phyloP scores from a whole-genome alignment of 1,284 basidiomycete species.

The Apiotrichum brassicae region DNA sequence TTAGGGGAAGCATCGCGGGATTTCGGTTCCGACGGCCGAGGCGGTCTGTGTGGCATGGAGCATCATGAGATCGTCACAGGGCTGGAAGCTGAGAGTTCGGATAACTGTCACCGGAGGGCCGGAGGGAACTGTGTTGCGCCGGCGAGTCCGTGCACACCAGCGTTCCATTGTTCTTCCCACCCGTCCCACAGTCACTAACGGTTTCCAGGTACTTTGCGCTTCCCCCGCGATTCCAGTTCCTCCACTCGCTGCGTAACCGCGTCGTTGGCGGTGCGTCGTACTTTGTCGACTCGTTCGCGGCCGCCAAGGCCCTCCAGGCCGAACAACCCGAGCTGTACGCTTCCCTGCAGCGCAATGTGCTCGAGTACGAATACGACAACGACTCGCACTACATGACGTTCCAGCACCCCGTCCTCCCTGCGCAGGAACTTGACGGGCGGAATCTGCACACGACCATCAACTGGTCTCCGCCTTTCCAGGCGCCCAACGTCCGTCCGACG shows the following conservation, averaged over 20 bases:
- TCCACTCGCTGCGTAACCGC: conserved; percentile 80
- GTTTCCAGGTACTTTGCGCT: conserved; percentile 69
- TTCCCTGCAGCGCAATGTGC: conserved; percentile 54
- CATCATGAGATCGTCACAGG: too few relatives aligned
- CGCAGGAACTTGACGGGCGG: neutral
- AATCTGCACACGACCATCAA: conserved; percentile 57
- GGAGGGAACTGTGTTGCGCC: too few relatives aligned
- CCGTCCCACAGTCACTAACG: conserved; percentile 5
- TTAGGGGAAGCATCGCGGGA: too few relatives aligned
- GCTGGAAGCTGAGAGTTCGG: too few relatives aligned
- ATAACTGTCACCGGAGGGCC: too few relatives aligned
- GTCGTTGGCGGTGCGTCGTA: conserved; percentile 77
- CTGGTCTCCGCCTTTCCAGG: conserved; percentile 95
- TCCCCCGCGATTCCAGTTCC: conserved; percentile 79
- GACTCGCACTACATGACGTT: conserved; percentile 77
- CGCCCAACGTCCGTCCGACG: conserved; percentile 32
- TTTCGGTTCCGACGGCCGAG: too few relatives aligned
- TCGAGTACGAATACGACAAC: conserved; percentile 87
- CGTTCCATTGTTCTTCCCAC: too few relatives aligned
- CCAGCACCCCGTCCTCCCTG: conserved; percentile 71
- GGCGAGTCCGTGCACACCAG: too few relatives aligned
- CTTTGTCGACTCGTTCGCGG: conserved; percentile 77
- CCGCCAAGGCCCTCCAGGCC: conserved; percentile 49
- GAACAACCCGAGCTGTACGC: conserved; percentile 48
- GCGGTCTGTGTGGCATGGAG: neutral